Conservation (phyloP, 495 filamentous ascomycete genomes). For the Hypoxylon perforatum region DNA sequence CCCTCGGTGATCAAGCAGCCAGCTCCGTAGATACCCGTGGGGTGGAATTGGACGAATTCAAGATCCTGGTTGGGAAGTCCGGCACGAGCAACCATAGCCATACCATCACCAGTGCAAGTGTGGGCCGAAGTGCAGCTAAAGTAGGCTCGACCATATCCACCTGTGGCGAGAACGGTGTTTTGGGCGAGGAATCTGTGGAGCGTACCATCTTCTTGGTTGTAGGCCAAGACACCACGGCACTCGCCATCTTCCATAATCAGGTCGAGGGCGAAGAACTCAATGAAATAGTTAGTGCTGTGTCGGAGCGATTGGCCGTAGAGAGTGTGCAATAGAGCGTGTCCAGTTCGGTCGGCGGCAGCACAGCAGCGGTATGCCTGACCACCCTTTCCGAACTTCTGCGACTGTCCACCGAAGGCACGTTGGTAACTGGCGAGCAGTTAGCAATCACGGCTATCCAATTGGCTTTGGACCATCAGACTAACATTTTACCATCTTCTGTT, state of each 20-base stretch:
- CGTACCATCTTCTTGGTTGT: constrained; percentile 98
- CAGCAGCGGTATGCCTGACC: constrained; percentile 97
- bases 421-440: constrained; percentile 71
- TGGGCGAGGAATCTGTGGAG: constrained; percentile 94
- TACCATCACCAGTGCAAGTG: constrained; percentile 98
- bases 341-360: constrained; percentile 93
- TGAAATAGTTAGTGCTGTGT: constrained; percentile 99
- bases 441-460: neutral
- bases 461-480: constrained; percentile 38
- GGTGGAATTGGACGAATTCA: constrained; percentile 99
- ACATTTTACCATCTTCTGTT: constrained; percentile 96
- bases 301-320: constrained; percentile 96
- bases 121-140: constrained; percentile 98
- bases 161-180: constrained; percentile 95
- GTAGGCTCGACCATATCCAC: constrained; percentile 96
- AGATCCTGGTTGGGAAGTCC: constrained; percentile 98
- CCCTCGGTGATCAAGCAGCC: constrained; percentile 99
- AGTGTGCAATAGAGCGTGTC: constrained; percentile 95
- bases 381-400: constrained; percentile 92
- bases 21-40: constrained; percentile 98
- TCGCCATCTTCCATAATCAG: constrained; percentile 96
- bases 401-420: constrained; percentile 97
- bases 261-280: constrained; percentile 97
- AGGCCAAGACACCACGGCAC: constrained; percentile 94
- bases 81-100: constrained; percentile 98